Conservation (phyloP, 176 grass and related monocot species). For the Secale cereale region DNA sequence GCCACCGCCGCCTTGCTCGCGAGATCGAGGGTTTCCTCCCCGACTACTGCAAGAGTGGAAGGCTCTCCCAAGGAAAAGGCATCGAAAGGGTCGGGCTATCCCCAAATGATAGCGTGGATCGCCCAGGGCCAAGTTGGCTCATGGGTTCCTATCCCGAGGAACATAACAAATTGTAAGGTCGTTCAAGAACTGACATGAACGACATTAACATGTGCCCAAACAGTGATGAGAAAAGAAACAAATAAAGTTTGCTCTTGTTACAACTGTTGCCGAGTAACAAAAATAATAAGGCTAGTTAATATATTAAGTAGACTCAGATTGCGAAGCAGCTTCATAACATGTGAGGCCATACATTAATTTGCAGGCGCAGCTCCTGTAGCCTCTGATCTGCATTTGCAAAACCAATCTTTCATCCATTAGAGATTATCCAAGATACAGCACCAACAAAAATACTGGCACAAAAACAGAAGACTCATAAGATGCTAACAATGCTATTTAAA, state of each 20-base stretch:
- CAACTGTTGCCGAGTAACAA: conserved; percentile 5
- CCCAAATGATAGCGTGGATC: no score
- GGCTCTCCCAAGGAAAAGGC: no score
- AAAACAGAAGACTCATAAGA: no score
- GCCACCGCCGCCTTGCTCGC: no score
- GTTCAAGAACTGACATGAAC: no score
- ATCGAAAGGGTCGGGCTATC: no score
- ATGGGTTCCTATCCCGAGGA: no score
- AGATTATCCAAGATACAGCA: background rate
- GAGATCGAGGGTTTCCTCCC: no score
- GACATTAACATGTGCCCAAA: background rate
- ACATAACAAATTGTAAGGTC: no score
- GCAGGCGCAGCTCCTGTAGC: background rate
- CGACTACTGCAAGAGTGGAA: no score
- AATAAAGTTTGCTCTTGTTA: background rate
- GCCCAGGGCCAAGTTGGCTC: no score
- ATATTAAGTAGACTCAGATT: conserved; percentile 2
- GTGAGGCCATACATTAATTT: background rate
- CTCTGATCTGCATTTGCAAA: conserved; percentile 27
- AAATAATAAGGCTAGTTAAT: conserved; percentile 7
- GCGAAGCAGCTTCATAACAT: background rate
- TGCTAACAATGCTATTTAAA: no score
- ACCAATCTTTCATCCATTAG: background rate
- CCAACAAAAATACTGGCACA: background rate
- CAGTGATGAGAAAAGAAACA: background rate